Evolutionary conservation across 805 yeast genomes (phyloP), one percentile per base, ranked within the genome.

Genomic region (Brettanomyces custersianus): DNA sequence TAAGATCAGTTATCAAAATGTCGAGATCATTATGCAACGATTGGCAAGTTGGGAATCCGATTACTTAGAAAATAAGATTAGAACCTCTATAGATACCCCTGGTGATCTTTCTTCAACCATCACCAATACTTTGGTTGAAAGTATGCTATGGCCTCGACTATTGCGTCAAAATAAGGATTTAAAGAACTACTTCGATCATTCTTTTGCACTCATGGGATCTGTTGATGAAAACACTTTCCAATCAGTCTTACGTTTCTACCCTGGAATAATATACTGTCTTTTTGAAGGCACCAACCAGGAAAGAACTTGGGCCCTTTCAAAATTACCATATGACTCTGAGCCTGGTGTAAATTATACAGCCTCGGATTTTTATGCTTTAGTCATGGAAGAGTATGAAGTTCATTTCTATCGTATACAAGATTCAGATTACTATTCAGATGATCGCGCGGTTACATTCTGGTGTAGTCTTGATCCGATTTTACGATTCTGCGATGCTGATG

Each of bases 371-470:
- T 52, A 62, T 11, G 44, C 58, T 6, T 61, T 71, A 23, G 50
- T 75, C 1, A 43, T 69, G 5, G 81, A 77, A 45, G 88, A 81
- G 47, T 71, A 69, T 40, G 66, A 63, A 33, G 45, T 57, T 3
- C 77, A 78, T 47, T 58, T 72, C 16, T 63, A 68, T 37, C 56
- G 62, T 28, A 63, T 78, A 32, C 85, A 79, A 49, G 62, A 72
- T 43, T 74, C 76, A 1, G 52, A 58, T 1, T 62, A 54, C 39
- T 79, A 69, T 54, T 61, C 60, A 13, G 69, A 63, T 13, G 52
- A 44, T 0, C 46, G 51, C 1, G 68, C 76, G 25, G 48, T 56
- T 17, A 34, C 38, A 1, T 78, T 77, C 46, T 78, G 83, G 79
- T 46, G 57, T 11, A 61, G 57, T 40, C 39, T 67, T 22, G 35